phyloP scores from a whole-genome alignment of 1,284 basidiomycete genomes.

The Moniliella sp. region DNA sequence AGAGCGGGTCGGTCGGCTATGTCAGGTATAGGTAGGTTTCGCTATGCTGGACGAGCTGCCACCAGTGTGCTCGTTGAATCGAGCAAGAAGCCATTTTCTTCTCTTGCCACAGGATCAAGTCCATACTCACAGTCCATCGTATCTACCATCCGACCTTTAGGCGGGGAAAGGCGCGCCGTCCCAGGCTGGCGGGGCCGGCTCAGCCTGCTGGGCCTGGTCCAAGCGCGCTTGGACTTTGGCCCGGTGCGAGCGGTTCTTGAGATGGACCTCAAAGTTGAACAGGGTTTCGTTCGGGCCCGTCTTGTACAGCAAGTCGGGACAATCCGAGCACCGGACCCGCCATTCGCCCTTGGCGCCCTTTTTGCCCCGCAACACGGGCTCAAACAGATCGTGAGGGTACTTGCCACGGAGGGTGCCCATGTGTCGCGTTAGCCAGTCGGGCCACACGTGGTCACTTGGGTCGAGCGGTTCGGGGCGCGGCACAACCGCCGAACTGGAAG shows the following conservation, averaged over 20 bases:
- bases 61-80: too few relatives aligned
- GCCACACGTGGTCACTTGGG: too few relatives aligned
- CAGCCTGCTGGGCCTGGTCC: background rate
- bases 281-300: constrained; percentile 73
- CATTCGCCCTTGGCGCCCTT: constrained; percentile 42
- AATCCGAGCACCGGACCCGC: constrained; percentile 80
- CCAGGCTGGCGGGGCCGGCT: too few relatives aligned
- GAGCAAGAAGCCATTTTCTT: too few relatives aligned
- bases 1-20: too few relatives aligned
- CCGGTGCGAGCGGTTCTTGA: constrained; percentile 54
- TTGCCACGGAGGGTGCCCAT: constrained; percentile 47
- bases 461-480: too few relatives aligned
- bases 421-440: constrained; percentile 50
- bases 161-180: too few relatives aligned
- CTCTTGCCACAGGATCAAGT: too few relatives aligned
- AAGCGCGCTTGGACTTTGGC: constrained; percentile 9
- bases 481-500: background rate
- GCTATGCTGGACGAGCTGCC: too few relatives aligned
- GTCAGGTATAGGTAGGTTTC: too few relatives aligned
- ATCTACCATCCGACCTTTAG: too few relatives aligned
- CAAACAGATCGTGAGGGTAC: constrained; percentile 62
- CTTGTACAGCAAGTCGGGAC: constrained; percentile 83
- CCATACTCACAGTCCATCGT: too few relatives aligned
- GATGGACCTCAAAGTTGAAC: constrained; percentile 75
- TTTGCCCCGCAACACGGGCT: constrained; percentile 10